phyloP scores from a whole-genome alignment of 139 green algal genomes.

The Coelastrella sp. region DNA sequence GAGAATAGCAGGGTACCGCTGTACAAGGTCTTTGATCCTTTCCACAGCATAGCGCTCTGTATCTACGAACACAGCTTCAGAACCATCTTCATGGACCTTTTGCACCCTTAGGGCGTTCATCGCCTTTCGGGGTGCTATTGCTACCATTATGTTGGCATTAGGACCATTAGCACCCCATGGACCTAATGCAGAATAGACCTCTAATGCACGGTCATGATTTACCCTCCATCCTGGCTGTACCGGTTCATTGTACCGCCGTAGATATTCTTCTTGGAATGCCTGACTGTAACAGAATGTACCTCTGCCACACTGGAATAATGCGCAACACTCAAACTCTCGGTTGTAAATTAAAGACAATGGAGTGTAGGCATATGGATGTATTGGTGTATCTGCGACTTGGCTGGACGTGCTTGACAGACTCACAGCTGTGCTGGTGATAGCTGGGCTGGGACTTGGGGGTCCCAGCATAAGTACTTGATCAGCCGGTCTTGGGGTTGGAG shows the following conservation, averaged over 20 bases:
- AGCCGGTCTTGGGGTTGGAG: too few relatives aligned
- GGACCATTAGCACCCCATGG: neutral
- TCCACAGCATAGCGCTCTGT: neutral
- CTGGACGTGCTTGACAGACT: too few relatives aligned
- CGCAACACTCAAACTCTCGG: neutral
- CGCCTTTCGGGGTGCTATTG: neutral
- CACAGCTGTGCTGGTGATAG: neutral
- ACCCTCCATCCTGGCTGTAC: neutral
- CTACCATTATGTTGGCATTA: conserved; percentile 1
- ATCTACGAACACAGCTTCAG: neutral
- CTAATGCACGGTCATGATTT: neutral
- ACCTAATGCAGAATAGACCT: neutral
- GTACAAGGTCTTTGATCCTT: neutral
- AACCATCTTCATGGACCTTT: neutral
- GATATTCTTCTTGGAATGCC: neutral
- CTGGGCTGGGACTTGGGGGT: neutral
- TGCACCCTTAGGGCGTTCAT: neutral
- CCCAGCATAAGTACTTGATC: neutral
- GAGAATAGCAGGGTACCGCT: neutral
- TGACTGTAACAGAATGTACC: neutral
- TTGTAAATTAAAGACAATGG: neutral
- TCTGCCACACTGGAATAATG: neutral
- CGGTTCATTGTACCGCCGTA: neutral
- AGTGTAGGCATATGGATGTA: neutral
- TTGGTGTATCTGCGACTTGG: neutral